Conservation (phyloP, 1,284 basidiomycete genomes). For the Tilletiopsis washingtonensis region DNA sequence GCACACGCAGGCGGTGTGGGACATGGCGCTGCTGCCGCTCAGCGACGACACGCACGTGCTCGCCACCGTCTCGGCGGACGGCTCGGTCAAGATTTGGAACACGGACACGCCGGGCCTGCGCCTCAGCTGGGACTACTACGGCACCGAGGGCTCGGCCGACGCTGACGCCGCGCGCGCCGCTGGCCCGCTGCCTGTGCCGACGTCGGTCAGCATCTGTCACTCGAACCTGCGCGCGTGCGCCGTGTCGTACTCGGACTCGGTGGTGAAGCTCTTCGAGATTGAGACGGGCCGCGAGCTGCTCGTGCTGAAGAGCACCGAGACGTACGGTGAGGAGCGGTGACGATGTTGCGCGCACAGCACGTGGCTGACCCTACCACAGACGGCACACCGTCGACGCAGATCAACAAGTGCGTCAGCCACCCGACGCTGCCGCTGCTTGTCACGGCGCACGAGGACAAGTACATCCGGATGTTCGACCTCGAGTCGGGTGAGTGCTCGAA, state of each 20-base stretch:
- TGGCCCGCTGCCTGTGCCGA: slow-evolving; percentile 56
- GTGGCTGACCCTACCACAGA: too few relatives aligned
- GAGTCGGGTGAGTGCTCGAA: too few relatives aligned
- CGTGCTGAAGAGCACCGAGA: slow-evolving; percentile 61
- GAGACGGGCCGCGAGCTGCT: slow-evolving; percentile 72
- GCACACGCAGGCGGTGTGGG: slow-evolving; percentile 92
- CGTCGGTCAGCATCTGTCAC: slow-evolving; percentile 68
- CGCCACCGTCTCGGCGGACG: slow-evolving; percentile 83
- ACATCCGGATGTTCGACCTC: slow-evolving; percentile 80
- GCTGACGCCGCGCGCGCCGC: slow-evolving; percentile 50
- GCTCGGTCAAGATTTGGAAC: slow-evolving; percentile 79
- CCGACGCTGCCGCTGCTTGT: slow-evolving; percentile 81
- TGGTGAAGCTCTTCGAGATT: slow-evolving; percentile 82
- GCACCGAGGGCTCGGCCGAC: slow-evolving; percentile 48
- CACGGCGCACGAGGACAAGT: slow-evolving; percentile 87
- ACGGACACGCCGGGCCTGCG: slow-evolving; percentile 8
- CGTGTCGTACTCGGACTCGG: slow-evolving; percentile 81
- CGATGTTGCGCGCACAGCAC: too few relatives aligned
- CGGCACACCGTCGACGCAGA: slow-evolving; percentile 59
- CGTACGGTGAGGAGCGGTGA: too few relatives aligned
- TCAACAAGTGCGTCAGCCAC: slow-evolving; percentile 82
- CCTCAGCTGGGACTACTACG: slow-evolving; percentile 67
- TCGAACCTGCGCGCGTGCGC: slow-evolving; percentile 49
- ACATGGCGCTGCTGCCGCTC: slow-evolving; percentile 58
- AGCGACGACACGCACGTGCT: slow-evolving; percentile 53